Evolutionary conservation across 2,329 filamentous ascomycete species (phyloP), one percentile per base, ranked within the genome.

Genomic region (Ampelomyces quisqualis): DNA sequence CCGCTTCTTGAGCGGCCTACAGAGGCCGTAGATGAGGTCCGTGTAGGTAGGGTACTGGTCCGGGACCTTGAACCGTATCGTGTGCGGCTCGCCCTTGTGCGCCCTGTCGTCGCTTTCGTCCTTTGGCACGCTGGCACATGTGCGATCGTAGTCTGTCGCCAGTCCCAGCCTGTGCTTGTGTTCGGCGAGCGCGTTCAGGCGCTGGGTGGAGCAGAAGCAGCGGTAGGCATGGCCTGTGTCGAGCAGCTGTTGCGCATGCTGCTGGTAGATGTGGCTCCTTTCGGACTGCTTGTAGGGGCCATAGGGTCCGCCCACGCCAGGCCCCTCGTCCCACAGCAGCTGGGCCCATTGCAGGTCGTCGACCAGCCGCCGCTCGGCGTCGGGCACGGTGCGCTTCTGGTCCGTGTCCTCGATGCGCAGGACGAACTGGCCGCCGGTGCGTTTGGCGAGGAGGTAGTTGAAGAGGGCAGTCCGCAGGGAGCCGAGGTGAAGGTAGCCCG

Each of bases 341-440:
- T 90, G 90, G 13, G 90, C 86, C 93, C 93, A 98, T 70, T 77
- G 76, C 38, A 98, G 70, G 63, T 97, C 91, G 43, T 85, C 73
- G 51, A 85, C 86, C 3, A 98, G 71, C 40, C 83, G 79, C 45
- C 84, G 68, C 65, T 96, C 90, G 1, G 93, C 90, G 61, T 85
- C 90, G 1, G 76, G 70, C 3, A 97, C 82, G 7, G 91, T 84
- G 45, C 93, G 82, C 72, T 85, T 88, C 77, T 88, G 87, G 70
- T 97, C 93, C 4, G 93, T 98, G 67, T 98, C 93, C 72, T 98
- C 93, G 49, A 98, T 83, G 7, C 93, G 82, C 34, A 98, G 73
- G 8, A 98, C 71, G 59, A 98, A 98, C 65, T 95, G 86, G 5
- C 93, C 93, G 4, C 86, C 84, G 0, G 93, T 95, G 2, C 85